Evolutionary conservation across 805 yeast genomes (phyloP).

Genomic region (Yarrowia osloensis): DNA sequence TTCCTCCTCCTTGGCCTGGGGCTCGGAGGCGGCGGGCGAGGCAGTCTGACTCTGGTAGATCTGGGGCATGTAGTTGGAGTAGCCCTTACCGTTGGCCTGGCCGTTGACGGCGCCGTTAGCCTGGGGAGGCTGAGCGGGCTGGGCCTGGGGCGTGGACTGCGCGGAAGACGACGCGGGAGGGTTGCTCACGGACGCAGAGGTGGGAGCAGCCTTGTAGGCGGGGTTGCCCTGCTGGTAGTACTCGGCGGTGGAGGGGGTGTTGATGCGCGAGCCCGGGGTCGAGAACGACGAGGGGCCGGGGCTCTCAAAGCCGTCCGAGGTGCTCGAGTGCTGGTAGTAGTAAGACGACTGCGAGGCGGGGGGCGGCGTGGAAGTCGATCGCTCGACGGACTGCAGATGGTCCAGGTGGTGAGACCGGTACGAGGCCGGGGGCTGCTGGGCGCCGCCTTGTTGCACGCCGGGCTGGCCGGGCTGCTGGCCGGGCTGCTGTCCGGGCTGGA

Average conservation of each 20-base stretch:
- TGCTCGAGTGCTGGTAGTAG: conserved; percentile 31
- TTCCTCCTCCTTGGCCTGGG: conserved; percentile 32
- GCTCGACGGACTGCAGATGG: conserved; percentile 29
- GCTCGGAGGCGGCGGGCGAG: conserved; percentile 32
- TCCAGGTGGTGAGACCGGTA: conserved; percentile 30
- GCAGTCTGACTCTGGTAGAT: conserved; percentile 37
- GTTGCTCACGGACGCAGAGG: conserved; percentile 11
- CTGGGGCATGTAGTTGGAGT: conserved; percentile 35
- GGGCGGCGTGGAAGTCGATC: conserved; percentile 32
- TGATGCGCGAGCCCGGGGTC: conserved; percentile 29
- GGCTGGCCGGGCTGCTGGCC: conserved; percentile 7
- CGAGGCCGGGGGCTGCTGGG: conserved; percentile 28
- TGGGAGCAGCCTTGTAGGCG: conserved; percentile 29
- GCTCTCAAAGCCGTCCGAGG: conserved; percentile 26
- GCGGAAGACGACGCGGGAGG: conserved; percentile 23
- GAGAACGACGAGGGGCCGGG: conserved; percentile 27
- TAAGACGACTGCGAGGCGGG: conserved; percentile 32
- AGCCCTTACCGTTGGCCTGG: conserved; percentile 32
- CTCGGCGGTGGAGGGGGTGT: conserved; percentile 31
- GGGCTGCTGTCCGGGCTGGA: conserved; percentile 15
- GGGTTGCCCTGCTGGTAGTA: conserved; percentile 32
- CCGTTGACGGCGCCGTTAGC: conserved; percentile 27
- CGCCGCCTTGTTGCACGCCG: conserved; percentile 14
- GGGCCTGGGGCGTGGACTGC: conserved; percentile 27
- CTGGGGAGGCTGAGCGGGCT: conserved; percentile 26